Conservation (phyloP, 2,329 filamentous ascomycete genomes). For the Phaeophleospora eucalypticola region DNA sequence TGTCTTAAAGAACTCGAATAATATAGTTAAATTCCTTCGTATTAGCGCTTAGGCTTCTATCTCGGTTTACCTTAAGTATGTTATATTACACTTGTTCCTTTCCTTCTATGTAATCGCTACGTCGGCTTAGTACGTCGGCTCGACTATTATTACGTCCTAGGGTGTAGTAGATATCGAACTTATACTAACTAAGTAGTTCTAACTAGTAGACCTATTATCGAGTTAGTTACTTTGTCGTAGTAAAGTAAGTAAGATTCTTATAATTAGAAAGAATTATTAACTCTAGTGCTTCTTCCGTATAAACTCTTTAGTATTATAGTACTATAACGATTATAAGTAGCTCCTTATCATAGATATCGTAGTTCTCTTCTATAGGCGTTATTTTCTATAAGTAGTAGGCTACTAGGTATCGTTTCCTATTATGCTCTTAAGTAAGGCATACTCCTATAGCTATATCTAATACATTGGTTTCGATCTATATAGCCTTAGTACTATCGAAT, state of each 20-base stretch:
- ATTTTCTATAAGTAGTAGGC: conserved; percentile 18
- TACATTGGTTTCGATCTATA: conserved; percentile 9
- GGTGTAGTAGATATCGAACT: conserved; percentile 1
- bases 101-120: conserved; percentile 3
- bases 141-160: neutral
- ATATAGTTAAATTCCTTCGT: conserved; percentile 6
- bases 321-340: neutral
- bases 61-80: neutral
- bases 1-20: conserved; percentile 7
- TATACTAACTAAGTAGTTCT: conserved; percentile 2
- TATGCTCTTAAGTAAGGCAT: conserved; percentile 9
- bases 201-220: neutral
- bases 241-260: neutral
- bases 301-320: conserved; percentile 2
- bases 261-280: neutral
- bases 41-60: neutral
- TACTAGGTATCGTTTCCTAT: conserved; percentile 10
- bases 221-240: neutral
- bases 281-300: neutral
- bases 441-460: conserved; percentile 10
- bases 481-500: conserved; percentile 6
- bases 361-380: conserved; percentile 13
- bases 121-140: conserved; percentile 1
- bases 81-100: conserved; percentile 2
- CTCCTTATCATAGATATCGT: conserved; percentile 7